Percentiles rank a stretch among this genome's conserved stretches.
These are phyloP conservation scores for Talaromyces liani DNA, from an alignment of 495 filamentous ascomycete species.

Conservation along the genomic window DNA sequence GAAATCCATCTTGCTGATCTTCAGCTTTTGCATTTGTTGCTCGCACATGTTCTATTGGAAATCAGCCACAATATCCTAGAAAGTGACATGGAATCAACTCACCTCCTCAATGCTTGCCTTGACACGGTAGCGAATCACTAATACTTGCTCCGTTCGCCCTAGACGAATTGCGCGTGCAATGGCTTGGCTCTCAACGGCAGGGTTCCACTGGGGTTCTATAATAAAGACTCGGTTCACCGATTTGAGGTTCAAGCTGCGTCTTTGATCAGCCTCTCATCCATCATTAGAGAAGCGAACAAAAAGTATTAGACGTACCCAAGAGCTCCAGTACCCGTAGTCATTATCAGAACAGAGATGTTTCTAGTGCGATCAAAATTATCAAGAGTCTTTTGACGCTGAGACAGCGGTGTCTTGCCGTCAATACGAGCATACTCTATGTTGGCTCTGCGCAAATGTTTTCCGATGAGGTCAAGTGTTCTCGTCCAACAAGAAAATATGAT, in stretches of 20 bases:
- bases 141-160: slow-evolving; percentile 37
- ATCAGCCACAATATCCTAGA: not conserved
- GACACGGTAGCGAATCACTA: slow-evolving; percentile 36
- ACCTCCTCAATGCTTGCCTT: slow-evolving; percentile 43
- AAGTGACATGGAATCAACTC: not conserved
- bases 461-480: slow-evolving; percentile 32
- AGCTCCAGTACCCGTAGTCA: slow-evolving; percentile 46
- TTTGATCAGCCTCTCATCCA: slow-evolving; percentile 17
- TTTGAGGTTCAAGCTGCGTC: slow-evolving; percentile 25
- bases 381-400: slow-evolving; percentile 22
- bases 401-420: slow-evolving; percentile 26
- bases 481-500: slow-evolving; percentile 50
- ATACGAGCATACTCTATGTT: slow-evolving; percentile 27
- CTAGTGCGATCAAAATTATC: slow-evolving; percentile 21
- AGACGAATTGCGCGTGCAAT: slow-evolving; percentile 38
- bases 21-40: slow-evolving; percentile 12
- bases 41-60: slow-evolving; percentile 11
- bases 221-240: slow-evolving; percentile 9
- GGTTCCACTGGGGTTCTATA: slow-evolving; percentile 40
- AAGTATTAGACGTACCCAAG: slow-evolving; percentile 29
- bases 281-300: slow-evolving; percentile 32
- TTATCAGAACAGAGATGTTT: slow-evolving; percentile 30
- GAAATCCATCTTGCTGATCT: slow-evolving; percentile 4
- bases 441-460: slow-evolving; percentile 9
- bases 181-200: slow-evolving; percentile 45